A percentile compares a stretch with the other conserved stretches of the same genome.
These are phyloP conservation scores for Epithele typhae DNA, from an alignment of 768 basidiomycete species.

Conservation along the genomic window DNA sequence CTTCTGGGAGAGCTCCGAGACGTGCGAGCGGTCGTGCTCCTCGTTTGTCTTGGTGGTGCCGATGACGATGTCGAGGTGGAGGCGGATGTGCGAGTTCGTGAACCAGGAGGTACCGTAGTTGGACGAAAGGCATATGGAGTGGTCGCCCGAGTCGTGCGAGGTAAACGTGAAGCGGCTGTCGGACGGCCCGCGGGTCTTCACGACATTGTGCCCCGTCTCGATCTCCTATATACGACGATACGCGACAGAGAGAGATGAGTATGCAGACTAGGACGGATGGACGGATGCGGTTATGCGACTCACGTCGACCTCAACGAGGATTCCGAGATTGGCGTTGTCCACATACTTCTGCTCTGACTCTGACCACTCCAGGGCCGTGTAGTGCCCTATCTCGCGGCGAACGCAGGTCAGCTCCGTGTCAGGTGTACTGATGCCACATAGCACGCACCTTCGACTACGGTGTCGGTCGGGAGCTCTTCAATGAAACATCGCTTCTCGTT, in stretches of 20 bases:
- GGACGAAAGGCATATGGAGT: constrained; percentile 92
- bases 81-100: constrained; percentile 76
- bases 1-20: constrained; percentile 75
- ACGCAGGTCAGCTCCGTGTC: not conserved
- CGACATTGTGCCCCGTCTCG: constrained; percentile 73
- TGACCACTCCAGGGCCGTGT: constrained; percentile 89
- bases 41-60: constrained; percentile 81
- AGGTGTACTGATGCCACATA: not conserved
- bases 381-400: constrained; percentile 64
- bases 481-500: constrained; percentile 94
- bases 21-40: constrained; percentile 84
- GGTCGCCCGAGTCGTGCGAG: constrained; percentile 94
- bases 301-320: constrained; percentile 89
- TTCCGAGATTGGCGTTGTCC: constrained; percentile 74
- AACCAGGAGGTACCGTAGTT: constrained; percentile 88
- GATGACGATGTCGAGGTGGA: constrained; percentile 92
- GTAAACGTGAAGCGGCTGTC: constrained; percentile 97
- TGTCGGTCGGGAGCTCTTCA: constrained; percentile 92
- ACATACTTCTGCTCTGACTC: constrained; percentile 65
- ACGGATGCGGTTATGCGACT: constrained; percentile 24
- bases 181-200: constrained; percentile 84
- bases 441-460: constrained; percentile 83
- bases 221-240: constrained; percentile 60
- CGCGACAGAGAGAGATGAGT: not conserved
- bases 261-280: not conserved